These are phyloP conservation scores for Boletus hoseneyae DNA, from an alignment of 1,284 basidiomycete genomes.

Conservation along the genomic window DNA sequence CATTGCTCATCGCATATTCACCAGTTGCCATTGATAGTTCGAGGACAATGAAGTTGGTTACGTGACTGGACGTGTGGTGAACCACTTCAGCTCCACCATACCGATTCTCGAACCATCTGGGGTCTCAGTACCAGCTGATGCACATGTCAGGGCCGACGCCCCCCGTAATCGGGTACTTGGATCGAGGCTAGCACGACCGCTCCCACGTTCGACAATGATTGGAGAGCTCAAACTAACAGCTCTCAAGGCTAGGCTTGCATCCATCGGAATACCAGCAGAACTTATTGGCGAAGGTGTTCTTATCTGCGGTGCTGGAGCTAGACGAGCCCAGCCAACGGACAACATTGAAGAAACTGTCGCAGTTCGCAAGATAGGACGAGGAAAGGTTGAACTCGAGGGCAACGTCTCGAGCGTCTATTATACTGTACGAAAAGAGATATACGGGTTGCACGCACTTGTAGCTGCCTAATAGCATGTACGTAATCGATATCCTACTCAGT, in stretches of 20 bases:
- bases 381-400: slow-evolving; percentile 85
- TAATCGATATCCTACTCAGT: slow-evolving; percentile 10
- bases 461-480: slow-evolving; percentile 45
- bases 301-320: slow-evolving; percentile 77
- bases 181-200: slow-evolving; percentile 52
- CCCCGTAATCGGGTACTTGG: slow-evolving; percentile 49
- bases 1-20: slow-evolving; percentile 1
- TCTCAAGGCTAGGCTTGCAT: slow-evolving; percentile 73
- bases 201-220: slow-evolving; percentile 90
- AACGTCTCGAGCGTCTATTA: slow-evolving; percentile 87
- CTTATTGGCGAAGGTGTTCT: slow-evolving; percentile 93
- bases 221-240: slow-evolving; percentile 90
- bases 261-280: slow-evolving; percentile 81
- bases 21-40: slow-evolving; percentile 52
- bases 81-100: slow-evolving; percentile 75
- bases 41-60: slow-evolving; percentile 97
- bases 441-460: slow-evolving; percentile 83
- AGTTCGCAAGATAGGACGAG: slow-evolving; percentile 82
- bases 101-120: slow-evolving; percentile 64
- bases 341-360: slow-evolving; percentile 74
- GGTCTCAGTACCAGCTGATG: slow-evolving; percentile 32
- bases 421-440: slow-evolving; percentile 82
- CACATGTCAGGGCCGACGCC: slow-evolving; percentile 24
- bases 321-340: slow-evolving; percentile 43
- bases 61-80: slow-evolving; percentile 80